Evolutionary conservation across 306 rosid species (phyloP), one percentile per base, ranked within the genome.

Genomic region (Inga laurina): DNA sequence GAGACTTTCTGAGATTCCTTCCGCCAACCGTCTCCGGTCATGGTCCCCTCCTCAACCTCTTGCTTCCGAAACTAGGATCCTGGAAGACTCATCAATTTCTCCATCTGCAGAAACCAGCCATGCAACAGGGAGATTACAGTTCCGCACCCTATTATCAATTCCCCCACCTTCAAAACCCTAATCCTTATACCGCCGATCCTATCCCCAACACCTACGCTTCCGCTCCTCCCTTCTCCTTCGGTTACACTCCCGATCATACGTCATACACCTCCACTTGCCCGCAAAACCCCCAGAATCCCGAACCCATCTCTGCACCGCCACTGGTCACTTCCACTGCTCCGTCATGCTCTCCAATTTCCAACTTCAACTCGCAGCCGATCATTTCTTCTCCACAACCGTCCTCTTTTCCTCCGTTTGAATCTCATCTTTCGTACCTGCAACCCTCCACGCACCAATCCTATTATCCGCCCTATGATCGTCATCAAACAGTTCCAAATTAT

Each of bases 41-140:
- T 5, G 43, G 52, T 49, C 6, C 6, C 56, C 56, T 7, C 61
- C 64, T 56, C 64, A 3, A 7, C 61, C 32, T 10, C 32, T 3
- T 22, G 66, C 66, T 34, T 3, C 66, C 66, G 24, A n/a, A 59
- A n/a, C 65, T 2, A n/a, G 66, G 66, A 8, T 22, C 32, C 7
- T 15, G 59, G n/a, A 52, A 49, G 19, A 14, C 43, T 39, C 43
- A 39, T 39, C 8, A 52, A 52, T 52, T 52, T 52, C 56, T 15
- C 7, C 56, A 16, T 54, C 61, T 56, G 62, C 62, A 19, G 24
- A 19, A 7, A 19, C 2, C 62, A 19, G 11, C 62, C 5, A 92
- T 92, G 97, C 97, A 88, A 56, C 90, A 90, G 82, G 94, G 91
- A 11, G 93, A 92, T 56, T 88, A 84, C 88, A 46, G 82, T 82